Evolutionary conservation across 768 basidiomycete genomes (phyloP), one percentile per base, ranked within the genome.

Genomic region (Mrakia gelida): DNA sequence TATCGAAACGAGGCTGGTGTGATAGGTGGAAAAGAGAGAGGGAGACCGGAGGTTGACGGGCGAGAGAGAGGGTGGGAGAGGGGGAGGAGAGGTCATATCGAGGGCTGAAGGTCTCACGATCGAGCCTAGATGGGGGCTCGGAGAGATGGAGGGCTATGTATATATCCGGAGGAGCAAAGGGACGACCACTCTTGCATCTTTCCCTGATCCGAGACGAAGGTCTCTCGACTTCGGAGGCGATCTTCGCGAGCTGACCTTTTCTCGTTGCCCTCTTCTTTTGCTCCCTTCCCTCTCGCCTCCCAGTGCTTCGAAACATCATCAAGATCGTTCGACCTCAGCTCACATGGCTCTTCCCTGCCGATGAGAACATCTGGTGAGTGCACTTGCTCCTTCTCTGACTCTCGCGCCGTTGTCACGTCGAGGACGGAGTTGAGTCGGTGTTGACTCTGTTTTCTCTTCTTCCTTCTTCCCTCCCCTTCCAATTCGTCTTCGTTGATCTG

Each of bases 281-380:
- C 34, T 52, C 15, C 49, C 18, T 52, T 52, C 49, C 49, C 49
- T 52, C 18, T 52, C 18, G 18, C 45, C 45, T 10, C 45, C 23
- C 73, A 85, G 84, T 96, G 90, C 84, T 95, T 77, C 92, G 94
- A 82, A 95, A 95, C 83, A 85, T 93, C 82, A 89, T 96, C 83
- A 91, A 92, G 78, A 85, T 93, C 80, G 85, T 95, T 80, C 91
- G 95, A 52, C 95, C 94, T 28, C 89, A 87, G 80, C 82, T 96
- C 67, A 85, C 89, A n/a, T 91, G 92, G 89, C 85, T 92, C 76
- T 90, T 96, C 87, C 94, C 94, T 23, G 91, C 92, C 78, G 95
- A 98, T 84, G 94, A 96, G 86, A 93, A 93, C 81, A 91, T 96
- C 82, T 95, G 94, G 95, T 94, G 92, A 67, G 79, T 73, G 16